A percentile compares a stretch with the other conserved stretches of the same genome.
phyloP scores from a whole-genome alignment of 148 eudicot species.

The Rhododendron simsii region DNA sequence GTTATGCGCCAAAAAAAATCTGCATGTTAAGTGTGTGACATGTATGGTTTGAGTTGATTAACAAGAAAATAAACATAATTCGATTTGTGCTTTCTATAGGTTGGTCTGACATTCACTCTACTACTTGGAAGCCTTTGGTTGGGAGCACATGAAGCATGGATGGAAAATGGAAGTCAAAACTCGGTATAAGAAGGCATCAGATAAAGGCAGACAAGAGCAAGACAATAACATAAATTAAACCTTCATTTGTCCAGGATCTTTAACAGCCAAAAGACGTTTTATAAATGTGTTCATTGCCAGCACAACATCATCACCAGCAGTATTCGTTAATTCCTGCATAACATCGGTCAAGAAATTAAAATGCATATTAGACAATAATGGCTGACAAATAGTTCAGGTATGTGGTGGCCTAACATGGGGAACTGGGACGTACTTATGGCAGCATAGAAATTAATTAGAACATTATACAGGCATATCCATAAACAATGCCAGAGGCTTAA shows the following conservation, averaged over 20 bases:
- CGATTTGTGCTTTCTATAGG: background rate
- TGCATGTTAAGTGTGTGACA: background rate
- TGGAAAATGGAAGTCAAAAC: background rate
- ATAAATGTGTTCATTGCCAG: slow-evolving; percentile 84
- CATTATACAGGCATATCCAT: background rate
- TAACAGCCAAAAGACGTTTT: slow-evolving; percentile 68
- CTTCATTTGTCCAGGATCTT: slow-evolving; percentile 89
- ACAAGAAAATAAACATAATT: background rate
- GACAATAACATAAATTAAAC: slow-evolving; percentile 17
- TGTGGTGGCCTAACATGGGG: background rate
- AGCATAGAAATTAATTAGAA: background rate
- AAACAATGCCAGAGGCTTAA: background rate
- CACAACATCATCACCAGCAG: slow-evolving; percentile 82
- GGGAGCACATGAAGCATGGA: background rate
- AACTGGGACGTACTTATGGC: background rate
- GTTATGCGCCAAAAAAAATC: background rate
- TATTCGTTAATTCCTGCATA: slow-evolving; percentile 72
- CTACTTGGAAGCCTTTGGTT: background rate
- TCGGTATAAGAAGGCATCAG: background rate
- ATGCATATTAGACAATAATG: background rate
- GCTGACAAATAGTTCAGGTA: background rate
- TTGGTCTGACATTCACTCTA: background rate
- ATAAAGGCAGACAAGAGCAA: background rate
- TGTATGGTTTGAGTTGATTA: background rate
- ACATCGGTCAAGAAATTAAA: background rate